These are phyloP conservation scores for Chrysoporthe deuterocubensis DNA, from an alignment of 2,329 filamentous ascomycete genomes.

Conservation along the genomic window DNA sequence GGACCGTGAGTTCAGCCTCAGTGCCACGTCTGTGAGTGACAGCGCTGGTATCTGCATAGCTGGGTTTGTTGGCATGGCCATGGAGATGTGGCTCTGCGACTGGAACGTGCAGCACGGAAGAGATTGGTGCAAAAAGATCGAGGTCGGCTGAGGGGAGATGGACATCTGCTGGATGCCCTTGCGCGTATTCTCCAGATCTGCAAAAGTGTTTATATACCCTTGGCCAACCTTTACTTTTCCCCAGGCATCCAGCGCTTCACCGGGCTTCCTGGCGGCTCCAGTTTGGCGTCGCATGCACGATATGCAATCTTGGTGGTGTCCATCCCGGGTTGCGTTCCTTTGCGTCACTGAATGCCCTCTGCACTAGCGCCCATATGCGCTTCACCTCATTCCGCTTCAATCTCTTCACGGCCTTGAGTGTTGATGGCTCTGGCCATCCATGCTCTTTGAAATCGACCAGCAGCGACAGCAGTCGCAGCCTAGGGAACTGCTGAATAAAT, in stretches of 20 bases:
- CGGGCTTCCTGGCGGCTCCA: slow-evolving; percentile 23
- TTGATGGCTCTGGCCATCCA: slow-evolving; percentile 27
- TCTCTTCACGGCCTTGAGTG: slow-evolving; percentile 20
- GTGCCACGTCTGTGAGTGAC: slow-evolving; percentile 90
- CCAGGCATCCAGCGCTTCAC: neutral
- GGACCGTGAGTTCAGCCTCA: slow-evolving; percentile 88
- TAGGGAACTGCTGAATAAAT: slow-evolving; percentile 26
- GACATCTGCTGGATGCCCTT: neutral
- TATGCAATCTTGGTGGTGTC: slow-evolving; percentile 22
- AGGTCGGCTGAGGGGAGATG: slow-evolving; percentile 38
- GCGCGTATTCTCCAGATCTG: neutral
- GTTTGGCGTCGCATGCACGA: slow-evolving; percentile 25
- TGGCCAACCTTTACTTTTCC: too few species aligned
- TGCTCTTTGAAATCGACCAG: slow-evolving; percentile 29
- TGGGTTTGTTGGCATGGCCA: slow-evolving; percentile 78
- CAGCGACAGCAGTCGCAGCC: slow-evolving; percentile 25
- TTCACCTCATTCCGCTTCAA: slow-evolving; percentile 27
- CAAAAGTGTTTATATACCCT: too few species aligned
- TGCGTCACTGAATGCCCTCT: slow-evolving; percentile 14
- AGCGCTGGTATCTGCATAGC: slow-evolving; percentile 89
- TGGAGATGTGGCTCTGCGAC: slow-evolving; percentile 80
- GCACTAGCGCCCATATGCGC: slow-evolving; percentile 27
- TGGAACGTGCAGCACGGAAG: slow-evolving; percentile 85
- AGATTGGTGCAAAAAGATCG: slow-evolving; percentile 69
- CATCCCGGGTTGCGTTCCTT: slow-evolving; percentile 18